Evolutionary conservation across 176 grass and related monocot species (phyloP), one percentile per base, ranked within the genome.

Genomic region (Coix lacrymajobi): DNA sequence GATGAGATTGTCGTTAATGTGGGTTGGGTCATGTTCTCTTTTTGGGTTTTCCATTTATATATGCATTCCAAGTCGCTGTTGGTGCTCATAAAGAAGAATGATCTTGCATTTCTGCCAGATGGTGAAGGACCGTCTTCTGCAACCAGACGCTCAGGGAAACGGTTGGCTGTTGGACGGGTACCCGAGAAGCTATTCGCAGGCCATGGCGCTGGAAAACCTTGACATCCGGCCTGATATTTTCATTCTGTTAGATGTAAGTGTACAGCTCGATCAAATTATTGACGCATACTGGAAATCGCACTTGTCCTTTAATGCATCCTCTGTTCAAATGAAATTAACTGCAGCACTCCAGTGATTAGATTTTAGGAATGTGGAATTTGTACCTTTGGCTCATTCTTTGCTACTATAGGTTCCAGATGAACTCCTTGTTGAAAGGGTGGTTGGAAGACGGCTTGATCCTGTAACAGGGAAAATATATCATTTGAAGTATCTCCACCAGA

Each of bases 151-250:
- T 76, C 88, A 96, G 83, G 87, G 92, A 84, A 92, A 92, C 6
- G 93, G 96, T 34, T 99, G 96, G 96, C 85, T 96, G 40, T 89
- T 99, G 80, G 96, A 99, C 66, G 96, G 96, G 31, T 99, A 96
- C 74, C 96, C 96, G 16, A 92, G 96, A 94, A 99, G 96, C 51
- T 80, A 87, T 75, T 95, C 93, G 0, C 96, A 99, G 85, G 89
- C 96, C 49, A 96, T 93, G 89, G 89, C 96, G 10, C 69, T 99
- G 65, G 93, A 99, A 92, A 90, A 75, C 86, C 91, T 94, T 73
- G 73, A 60, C 45, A 96, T 99, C 65, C 83, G 87, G 25, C 93
- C 96, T 75, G 96, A 99, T 77, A 73, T 89, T 73, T 96, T 96
- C 85, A 85, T 99, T 92, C 64, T 92, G 2, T 84, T 99, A 64